Evolutionary conservation across 441 rosid genomes (phyloP), one percentile per base, ranked within the genome.

Genomic region (Flueggea neowawraea): DNA sequence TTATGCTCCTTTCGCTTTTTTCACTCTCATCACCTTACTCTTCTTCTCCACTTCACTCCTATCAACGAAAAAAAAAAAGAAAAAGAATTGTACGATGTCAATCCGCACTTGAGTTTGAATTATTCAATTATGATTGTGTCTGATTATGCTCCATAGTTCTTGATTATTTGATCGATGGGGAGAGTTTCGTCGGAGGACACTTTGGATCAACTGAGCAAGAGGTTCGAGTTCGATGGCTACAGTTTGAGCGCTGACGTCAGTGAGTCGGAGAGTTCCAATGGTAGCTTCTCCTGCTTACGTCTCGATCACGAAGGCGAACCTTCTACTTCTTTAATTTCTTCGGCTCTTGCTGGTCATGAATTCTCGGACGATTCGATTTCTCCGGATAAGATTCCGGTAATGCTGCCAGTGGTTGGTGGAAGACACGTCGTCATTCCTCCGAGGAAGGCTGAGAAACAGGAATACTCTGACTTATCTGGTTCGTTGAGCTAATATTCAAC

Each of bases 211-310:
- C 71, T 54, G 75, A 84, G 89, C 65, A 93, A 84, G 71, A 79
- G 91, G 57, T 82, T 86, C 77, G 95, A 90, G 12, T 39, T 52
- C 31, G 73, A 69, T 15, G 84, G 91, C 60, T 91, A 91, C 80
- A 81, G 88, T 55, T 68, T 86, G 63, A 89, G 97, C 71, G 96
- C 96, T 52, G 97, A 91, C 66, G 77, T 91, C 69, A 89, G 95
- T 65, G 95, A 85, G 78, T 87, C 96, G 0, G 89, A 91, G 82
- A 91, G 91, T 31, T 44, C 59, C 32, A 43, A 81, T 11, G 80
- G 87, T 65, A 81, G 92, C 79, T 85, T 85, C 71, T 84, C 84
- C 4, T 73, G 76, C 73, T 79, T 74, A 16, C 79, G 75, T n/a
- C 77, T 79, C 64, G 83, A 82, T 10, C 81, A 72, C 14, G 87